These are phyloP conservation scores for Podospora anserina DNA, from an alignment of 495 filamentous ascomycete genomes.

Conservation along the genomic window DNA sequence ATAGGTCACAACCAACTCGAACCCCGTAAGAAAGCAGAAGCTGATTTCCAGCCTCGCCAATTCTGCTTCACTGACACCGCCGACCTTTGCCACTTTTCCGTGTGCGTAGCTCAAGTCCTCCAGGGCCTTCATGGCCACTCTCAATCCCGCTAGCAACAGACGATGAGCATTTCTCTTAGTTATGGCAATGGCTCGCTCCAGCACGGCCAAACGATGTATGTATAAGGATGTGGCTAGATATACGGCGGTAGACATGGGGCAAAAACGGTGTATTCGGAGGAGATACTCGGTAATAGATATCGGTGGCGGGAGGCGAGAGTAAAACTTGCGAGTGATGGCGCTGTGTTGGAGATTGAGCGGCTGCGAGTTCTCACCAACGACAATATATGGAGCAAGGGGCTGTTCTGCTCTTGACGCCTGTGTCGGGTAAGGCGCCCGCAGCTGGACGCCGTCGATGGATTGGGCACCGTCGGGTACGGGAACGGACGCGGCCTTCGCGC, in stretches of 20 bases:
- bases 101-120: constrained; percentile 89
- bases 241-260: constrained; percentile 93
- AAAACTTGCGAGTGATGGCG: constrained; percentile 85
- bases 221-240: constrained; percentile 93
- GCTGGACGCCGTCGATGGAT: constrained; percentile 46
- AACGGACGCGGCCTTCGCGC: constrained; percentile 9
- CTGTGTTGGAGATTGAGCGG: constrained; percentile 66
- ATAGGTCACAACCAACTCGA: constrained; percentile 70
- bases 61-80: constrained; percentile 78
- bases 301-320: constrained; percentile 77
- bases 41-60: constrained; percentile 82
- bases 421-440: constrained; percentile 32
- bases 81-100: constrained; percentile 78
- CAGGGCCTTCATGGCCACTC: constrained; percentile 87
- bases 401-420: constrained; percentile 20
- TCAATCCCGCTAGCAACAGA: constrained; percentile 74
- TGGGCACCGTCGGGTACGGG: constrained; percentile 22
- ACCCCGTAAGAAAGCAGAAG: constrained; percentile 81
- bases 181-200: constrained; percentile 69
- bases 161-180: constrained; percentile 84
- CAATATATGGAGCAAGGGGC: constrained; percentile 47
- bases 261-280: constrained; percentile 79
- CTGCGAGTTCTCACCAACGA: constrained; percentile 60
- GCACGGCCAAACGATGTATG: constrained; percentile 72
- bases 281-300: constrained; percentile 84